Percentiles rank a stretch among this genome's conserved stretches.
Evolutionary conservation across 2,329 filamentous ascomycete species (phyloP).

Genomic region (Aspergillus calidoustus): DNA sequence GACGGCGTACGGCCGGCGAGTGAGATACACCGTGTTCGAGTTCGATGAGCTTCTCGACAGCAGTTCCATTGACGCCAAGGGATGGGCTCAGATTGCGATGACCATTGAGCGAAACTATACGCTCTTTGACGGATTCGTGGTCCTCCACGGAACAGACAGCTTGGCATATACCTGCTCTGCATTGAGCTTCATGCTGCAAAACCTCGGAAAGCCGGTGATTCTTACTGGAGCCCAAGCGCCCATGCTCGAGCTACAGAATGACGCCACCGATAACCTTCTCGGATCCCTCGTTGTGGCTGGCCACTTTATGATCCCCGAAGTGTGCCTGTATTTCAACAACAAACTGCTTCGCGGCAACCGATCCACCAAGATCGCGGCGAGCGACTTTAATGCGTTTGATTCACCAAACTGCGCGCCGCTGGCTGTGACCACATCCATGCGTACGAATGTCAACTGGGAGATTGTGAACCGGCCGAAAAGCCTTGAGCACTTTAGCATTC

Average conservation of each 20-base stretch:
- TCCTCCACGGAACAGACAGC: slow-evolving; percentile 89
- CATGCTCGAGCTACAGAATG: slow-evolving; percentile 88
- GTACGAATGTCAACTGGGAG: slow-evolving; percentile 80
- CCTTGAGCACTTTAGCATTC: slow-evolving; percentile 75
- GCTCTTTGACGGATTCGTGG: slow-evolving; percentile 86
- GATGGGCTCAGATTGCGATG: slow-evolving; percentile 82
- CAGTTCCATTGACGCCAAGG: slow-evolving; percentile 82
- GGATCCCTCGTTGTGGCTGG: slow-evolving; percentile 87
- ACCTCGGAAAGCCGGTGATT: slow-evolving; percentile 88
- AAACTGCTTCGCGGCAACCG: slow-evolving; percentile 87
- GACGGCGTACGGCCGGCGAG: slow-evolving; percentile 77
- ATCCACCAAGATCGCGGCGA: slow-evolving; percentile 84
- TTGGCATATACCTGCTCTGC: slow-evolving; percentile 88
- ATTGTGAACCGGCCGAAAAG: slow-evolving; percentile 74
- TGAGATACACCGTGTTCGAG: slow-evolving; percentile 83
- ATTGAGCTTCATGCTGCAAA: slow-evolving; percentile 89
- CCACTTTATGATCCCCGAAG: slow-evolving; percentile 90
- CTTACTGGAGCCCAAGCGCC: slow-evolving; percentile 82
- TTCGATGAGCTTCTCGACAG: slow-evolving; percentile 86
- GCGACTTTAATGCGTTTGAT: slow-evolving; percentile 83
- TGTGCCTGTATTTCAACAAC: slow-evolving; percentile 93
- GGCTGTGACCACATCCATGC: slow-evolving; percentile 78
- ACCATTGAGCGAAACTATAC: slow-evolving; percentile 85
- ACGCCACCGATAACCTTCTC: slow-evolving; percentile 88
- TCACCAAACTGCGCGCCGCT: slow-evolving; percentile 85